phyloP scores from a whole-genome alignment of 495 filamentous ascomycete species.

The Penicillium pancosmium region DNA sequence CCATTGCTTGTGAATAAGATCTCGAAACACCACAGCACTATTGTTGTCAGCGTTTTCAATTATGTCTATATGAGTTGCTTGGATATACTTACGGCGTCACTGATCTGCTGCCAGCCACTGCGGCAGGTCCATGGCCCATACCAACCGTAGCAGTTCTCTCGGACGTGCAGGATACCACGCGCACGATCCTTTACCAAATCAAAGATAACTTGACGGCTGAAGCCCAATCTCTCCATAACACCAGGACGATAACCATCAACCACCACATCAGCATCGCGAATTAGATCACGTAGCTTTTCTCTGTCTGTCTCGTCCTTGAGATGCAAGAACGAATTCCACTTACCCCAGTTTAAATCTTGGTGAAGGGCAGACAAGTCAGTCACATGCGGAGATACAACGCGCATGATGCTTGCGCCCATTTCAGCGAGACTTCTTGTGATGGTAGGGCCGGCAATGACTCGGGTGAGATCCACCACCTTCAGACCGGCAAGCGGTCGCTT shows the following conservation, averaged over 20 bases:
- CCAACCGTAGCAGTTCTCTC: conserved; percentile 63
- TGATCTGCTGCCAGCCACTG: conserved; percentile 60
- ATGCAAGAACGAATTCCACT: conserved; percentile 54
- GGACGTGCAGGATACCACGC: conserved; percentile 51
- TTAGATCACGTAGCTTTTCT: conserved; percentile 41
- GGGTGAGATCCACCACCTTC: conserved; percentile 59
- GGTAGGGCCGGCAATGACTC: conserved; percentile 49
- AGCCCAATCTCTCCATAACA: conserved; percentile 52
- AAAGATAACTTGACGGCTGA: conserved; percentile 46
- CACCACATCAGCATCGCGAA: conserved; percentile 59
- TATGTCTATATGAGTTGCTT: not conserved
- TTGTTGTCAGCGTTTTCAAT: not conserved
- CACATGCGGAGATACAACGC: conserved; percentile 57
- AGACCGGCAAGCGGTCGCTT: conserved; percentile 13
- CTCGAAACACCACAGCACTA: conserved; percentile 19
- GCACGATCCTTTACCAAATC: conserved; percentile 44
- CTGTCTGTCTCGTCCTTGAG: conserved; percentile 48
- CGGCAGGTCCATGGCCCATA: conserved; percentile 54
- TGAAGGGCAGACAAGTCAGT: conserved; percentile 51
- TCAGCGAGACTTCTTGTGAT: conserved; percentile 59
- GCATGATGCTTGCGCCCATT: conserved; percentile 58
- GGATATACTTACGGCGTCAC: conserved; percentile 37
- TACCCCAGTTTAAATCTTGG: conserved; percentile 57
- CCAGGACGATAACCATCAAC: conserved; percentile 59
- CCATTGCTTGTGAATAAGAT: conserved; percentile 31